Base-by-base conservation (phyloP, 2,329 filamentous ascomycete genomes). In the Trichoderma sp. region DNA sequence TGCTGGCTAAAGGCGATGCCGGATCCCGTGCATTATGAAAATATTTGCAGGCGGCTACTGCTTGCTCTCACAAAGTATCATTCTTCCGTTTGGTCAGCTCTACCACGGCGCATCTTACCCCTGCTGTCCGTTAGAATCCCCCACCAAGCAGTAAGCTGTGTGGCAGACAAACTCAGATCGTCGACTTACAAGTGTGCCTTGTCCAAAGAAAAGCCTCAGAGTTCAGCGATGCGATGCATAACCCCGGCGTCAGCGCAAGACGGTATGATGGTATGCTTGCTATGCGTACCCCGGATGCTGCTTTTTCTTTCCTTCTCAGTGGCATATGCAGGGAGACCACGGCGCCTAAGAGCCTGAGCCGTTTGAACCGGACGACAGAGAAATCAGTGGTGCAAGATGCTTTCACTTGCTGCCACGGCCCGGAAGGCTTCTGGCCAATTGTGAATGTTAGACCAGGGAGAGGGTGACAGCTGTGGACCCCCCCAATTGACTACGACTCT, bases 341-440 rank as follows among this genome's bases (percentile, higher is more conserved):
- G 31, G 53, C 66, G 67, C 21, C 31, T 62, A 59, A 8, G 11
- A 18, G 56, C 65, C 35, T 65, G 6, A 50, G 72, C 35, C 50
- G 63, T 67, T 31, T 60, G n/a, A 50, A 9, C 64, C 64, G 64
- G 56, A 66, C 35, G 38, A 63, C 50, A 75, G 21, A 33, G 62
- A 66, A 62, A 59, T 35, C 45, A 53, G 53, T 75, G 66, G 67
- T 65, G 45, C 66, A 71, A 71, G 45, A 66, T 72, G 18, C 33
- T 38, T 60, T 33, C 35, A 41, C 50, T 68, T 53, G 66, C 45
- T 71, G 60, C 24, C 12, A 71, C 31, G 59, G 45, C 60, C 45
- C 66, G 60, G 66, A 21, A 75, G 33, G 66, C 41, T 45, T 45
- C 16, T 71, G 60, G 66, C 74, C 74, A 75, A 75, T 75, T 29